Conservation (phyloP, 225 moss, liverwort and hornwort genomes). For the Thuidium tamariscinum region DNA sequence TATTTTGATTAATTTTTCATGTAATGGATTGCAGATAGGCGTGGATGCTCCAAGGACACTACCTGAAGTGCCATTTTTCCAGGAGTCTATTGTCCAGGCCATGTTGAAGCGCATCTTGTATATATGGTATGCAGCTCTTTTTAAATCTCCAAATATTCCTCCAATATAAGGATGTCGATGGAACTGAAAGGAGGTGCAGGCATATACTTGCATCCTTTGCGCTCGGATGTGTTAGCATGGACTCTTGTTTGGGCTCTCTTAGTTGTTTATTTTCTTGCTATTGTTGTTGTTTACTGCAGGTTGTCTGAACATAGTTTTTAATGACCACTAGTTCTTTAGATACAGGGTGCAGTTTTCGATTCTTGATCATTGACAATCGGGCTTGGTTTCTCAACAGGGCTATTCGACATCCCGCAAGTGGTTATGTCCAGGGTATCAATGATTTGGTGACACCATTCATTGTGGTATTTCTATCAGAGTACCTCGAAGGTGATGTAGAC, state of each 20-base stretch:
- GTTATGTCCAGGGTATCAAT: constrained; percentile 99
- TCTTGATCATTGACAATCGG: neutral
- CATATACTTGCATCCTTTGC: neutral
- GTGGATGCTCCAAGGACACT: constrained; percentile 95
- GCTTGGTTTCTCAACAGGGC: constrained; percentile 53
- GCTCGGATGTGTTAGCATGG: neutral
- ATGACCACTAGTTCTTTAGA: neutral
- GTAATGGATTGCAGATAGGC: constrained; percentile 51
- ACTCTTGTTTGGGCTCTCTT: neutral
- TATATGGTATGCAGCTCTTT: constrained; percentile 66
- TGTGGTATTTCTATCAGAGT: constrained; percentile 89
- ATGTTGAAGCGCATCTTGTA: constrained; percentile 90
- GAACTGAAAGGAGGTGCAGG: neutral
- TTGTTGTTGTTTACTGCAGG: neutral
- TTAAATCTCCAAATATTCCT: neutral
- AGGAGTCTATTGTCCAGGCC: constrained; percentile 70
- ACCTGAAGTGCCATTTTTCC: constrained; percentile 91
- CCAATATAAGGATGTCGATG: neutral
- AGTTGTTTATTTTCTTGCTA: neutral
- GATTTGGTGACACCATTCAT: constrained; percentile 93
- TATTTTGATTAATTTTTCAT: neutral
- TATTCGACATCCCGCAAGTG: constrained; percentile 98
- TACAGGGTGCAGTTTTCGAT: neutral
- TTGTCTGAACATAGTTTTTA: neutral
- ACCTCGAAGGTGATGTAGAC: constrained; percentile 87